phyloP scores from a whole-genome alignment of 1,284 basidiomycete genomes.

The Phlebopus sp. region DNA sequence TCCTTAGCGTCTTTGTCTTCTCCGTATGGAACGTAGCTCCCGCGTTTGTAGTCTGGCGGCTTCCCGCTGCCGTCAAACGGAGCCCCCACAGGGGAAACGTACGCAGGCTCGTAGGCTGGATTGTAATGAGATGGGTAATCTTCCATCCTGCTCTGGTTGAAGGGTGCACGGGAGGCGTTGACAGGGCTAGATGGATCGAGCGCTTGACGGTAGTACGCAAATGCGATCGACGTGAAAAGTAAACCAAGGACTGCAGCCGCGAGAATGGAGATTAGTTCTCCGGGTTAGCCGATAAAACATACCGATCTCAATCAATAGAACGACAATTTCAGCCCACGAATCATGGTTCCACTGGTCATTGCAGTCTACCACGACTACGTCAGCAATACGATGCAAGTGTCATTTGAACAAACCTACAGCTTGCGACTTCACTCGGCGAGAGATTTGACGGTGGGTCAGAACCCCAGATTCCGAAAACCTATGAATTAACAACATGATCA shows the following conservation, averaged over 20 bases:
- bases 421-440: slow-evolving; percentile 9
- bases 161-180: slow-evolving; percentile 35
- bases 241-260: slow-evolving; percentile 43
- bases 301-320: slow-evolving; percentile 19
- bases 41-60: slow-evolving; percentile 30
- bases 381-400: neutral
- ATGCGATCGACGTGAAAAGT: slow-evolving; percentile 60
- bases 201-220: slow-evolving; percentile 69
- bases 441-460: slow-evolving; percentile 10
- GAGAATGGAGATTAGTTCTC: neutral
- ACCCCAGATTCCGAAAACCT: slow-evolving; percentile 33
- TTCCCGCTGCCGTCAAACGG: slow-evolving; percentile 22
- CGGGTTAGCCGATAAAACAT: slow-evolving; percentile 16
- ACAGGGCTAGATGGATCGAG: slow-evolving; percentile 54
- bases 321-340: slow-evolving; percentile 28
- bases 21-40: slow-evolving; percentile 11
- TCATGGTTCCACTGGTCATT: slow-evolving; percentile 30
- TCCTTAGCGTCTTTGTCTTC: slow-evolving; percentile 25
- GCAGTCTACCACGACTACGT: slow-evolving; percentile 33
- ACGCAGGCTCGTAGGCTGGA: slow-evolving; percentile 34
- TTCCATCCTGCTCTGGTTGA: slow-evolving; percentile 23
- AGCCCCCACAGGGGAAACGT: slow-evolving; percentile 27
- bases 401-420: slow-evolving; percentile 17
- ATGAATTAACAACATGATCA: slow-evolving; percentile 7
- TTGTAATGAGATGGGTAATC: slow-evolving; percentile 39